phyloP scores from a whole-genome alignment of 1,284 basidiomycete genomes.

The Pseudozyma pruni region DNA sequence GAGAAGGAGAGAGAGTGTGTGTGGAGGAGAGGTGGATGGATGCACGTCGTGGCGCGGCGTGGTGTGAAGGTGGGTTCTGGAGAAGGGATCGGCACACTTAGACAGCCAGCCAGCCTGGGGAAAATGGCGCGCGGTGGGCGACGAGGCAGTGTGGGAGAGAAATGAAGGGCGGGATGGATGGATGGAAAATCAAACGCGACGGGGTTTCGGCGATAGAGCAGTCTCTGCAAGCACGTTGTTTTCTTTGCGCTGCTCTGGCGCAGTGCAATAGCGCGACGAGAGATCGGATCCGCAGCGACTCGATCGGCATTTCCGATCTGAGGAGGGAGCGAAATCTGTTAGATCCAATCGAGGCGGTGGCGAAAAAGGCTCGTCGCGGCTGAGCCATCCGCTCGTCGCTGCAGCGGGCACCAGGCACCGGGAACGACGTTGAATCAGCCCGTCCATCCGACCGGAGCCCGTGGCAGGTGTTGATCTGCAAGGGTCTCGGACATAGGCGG shows the following conservation, averaged over 20 bases:
- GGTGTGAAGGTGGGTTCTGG: too few species aligned
- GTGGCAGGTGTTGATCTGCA: slow-evolving; percentile 12
- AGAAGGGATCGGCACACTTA: too few species aligned
- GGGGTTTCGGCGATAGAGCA: slow-evolving; percentile 4
- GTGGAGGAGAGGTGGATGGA: slow-evolving; percentile 39
- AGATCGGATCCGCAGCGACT: slow-evolving; percentile 13
- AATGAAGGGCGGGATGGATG: not conserved
- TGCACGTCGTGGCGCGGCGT: slow-evolving; percentile 17
- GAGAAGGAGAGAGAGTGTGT: not conserved
- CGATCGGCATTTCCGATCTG: slow-evolving; percentile 17
- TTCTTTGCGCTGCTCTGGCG: not conserved
- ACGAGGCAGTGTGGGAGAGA: not conserved
- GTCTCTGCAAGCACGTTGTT: slow-evolving; percentile 1
- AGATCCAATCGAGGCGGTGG: not conserved
- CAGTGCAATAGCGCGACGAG: slow-evolving; percentile 4
- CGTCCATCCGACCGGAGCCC: slow-evolving; percentile 13
- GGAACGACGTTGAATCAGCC: slow-evolving; percentile 3
- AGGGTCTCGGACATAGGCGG: slow-evolving; percentile 40
- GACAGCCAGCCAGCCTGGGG: not conserved
- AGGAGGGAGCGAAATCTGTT: not conserved
- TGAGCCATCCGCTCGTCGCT: slow-evolving; percentile 7
- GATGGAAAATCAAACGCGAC: slow-evolving; percentile 6
- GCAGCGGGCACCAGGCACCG: not conserved
- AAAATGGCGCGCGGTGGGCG: slow-evolving; percentile 1
- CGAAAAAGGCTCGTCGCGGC: slow-evolving; percentile 1